Evolutionary conservation across 768 basidiomycete species (phyloP).

Genomic region (Obba rivulosa): DNA sequence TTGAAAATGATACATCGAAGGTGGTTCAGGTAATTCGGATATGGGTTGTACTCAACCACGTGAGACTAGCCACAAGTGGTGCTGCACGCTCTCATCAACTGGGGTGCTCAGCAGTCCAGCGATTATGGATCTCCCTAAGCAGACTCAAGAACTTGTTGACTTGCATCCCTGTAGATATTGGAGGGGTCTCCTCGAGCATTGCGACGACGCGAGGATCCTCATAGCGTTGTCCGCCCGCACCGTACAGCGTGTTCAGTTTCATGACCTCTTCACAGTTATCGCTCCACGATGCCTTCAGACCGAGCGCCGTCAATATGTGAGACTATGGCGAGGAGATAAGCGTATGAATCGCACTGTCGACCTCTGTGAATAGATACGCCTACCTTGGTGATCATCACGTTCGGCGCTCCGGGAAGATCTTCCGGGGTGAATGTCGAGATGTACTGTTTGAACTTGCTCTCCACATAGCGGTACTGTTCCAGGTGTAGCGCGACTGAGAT

Average conservation of each 20-base stretch:
- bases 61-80: too few relatives aligned
- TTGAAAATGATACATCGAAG: too few relatives aligned
- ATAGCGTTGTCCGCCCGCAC: constrained; percentile 43
- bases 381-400: constrained; percentile 41
- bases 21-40: too few relatives aligned
- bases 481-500: constrained; percentile 18
- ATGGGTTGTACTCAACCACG: too few relatives aligned
- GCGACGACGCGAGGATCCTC: constrained; percentile 45
- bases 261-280: constrained; percentile 47
- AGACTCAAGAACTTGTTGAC: constrained; percentile 44
- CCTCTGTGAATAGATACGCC: constrained; percentile 6
- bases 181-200: constrained; percentile 43
- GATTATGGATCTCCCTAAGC: constrained; percentile 43
- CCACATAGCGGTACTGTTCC: constrained; percentile 48
- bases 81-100: neutral
- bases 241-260: constrained; percentile 48
- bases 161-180: constrained; percentile 39
- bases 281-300: constrained; percentile 38
- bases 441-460: constrained; percentile 42
- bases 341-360: constrained; percentile 1
- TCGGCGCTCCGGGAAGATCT: constrained; percentile 31
- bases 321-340: constrained; percentile 25
- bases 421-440: constrained; percentile 39
- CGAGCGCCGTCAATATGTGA: constrained; percentile 51
- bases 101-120: constrained; percentile 35